Percentiles rank a stretch among this genome's conserved stretches.
Evolutionary conservation across 768 basidiomycete species (phyloP).

Genomic region (Coprinellus micaceus): DNA sequence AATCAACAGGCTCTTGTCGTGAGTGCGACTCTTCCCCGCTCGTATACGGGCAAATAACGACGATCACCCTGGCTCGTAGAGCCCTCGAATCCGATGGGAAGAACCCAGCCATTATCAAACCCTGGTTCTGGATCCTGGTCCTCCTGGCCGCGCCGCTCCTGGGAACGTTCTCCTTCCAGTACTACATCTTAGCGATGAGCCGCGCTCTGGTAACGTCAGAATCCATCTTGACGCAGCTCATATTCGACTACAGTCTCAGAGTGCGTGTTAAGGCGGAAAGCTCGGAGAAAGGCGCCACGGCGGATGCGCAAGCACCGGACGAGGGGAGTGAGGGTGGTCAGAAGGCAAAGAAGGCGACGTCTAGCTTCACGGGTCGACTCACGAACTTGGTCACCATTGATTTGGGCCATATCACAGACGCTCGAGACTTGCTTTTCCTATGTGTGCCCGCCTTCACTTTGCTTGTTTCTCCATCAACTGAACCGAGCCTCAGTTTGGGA

Average conservation of each 20-base stretch:
- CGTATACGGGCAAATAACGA: background rate
- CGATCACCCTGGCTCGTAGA: slow-evolving; percentile 7
- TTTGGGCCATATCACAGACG: slow-evolving; percentile 30
- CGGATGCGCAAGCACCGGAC: background rate
- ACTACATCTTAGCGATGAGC: slow-evolving; percentile 40
- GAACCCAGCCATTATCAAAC: slow-evolving; percentile 5
- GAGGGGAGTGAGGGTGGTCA: background rate
- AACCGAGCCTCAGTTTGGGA: slow-evolving; percentile 23
- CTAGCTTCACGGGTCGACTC: slow-evolving; percentile 63
- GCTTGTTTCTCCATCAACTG: background rate
- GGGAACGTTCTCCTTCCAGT: slow-evolving; percentile 23
- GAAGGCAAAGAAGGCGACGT: slow-evolving; percentile 6
- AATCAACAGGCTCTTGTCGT: slow-evolving; percentile 40
- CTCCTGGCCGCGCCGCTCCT: slow-evolving; percentile 9
- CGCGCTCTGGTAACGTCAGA: slow-evolving; percentile 46
- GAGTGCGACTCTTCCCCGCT: background rate
- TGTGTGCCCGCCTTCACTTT: background rate
- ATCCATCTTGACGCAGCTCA: slow-evolving; percentile 35
- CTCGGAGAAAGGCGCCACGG: slow-evolving; percentile 1
- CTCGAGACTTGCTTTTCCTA: slow-evolving; percentile 14
- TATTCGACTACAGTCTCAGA: slow-evolving; percentile 46
- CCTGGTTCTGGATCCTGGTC: slow-evolving; percentile 16
- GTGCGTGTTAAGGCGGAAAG: slow-evolving; percentile 53
- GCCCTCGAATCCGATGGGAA: slow-evolving; percentile 21
- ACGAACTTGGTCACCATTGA: slow-evolving; percentile 72